Percentiles rank a stretch among this genome's conserved stretches.
phyloP scores from a whole-genome alignment of 2,329 filamentous ascomycete species.

The Grosmannia serpens region DNA sequence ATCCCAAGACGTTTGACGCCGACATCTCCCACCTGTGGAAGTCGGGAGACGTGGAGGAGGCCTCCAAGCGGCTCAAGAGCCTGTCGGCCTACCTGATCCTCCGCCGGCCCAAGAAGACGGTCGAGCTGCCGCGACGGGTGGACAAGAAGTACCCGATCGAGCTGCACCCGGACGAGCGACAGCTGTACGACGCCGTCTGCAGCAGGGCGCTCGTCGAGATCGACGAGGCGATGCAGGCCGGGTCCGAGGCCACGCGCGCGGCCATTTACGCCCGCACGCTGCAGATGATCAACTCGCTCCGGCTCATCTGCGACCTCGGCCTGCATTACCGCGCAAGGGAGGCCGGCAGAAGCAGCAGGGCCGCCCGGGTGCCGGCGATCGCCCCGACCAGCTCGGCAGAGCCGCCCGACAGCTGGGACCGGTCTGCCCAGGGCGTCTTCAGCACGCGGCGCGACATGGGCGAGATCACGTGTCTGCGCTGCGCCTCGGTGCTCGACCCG shows the following conservation, averaged over 20 bases:
- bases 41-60: slow-evolving; percentile 21
- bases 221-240: slow-evolving; percentile 20
- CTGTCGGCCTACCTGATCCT: slow-evolving; percentile 27
- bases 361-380: no score
- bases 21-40: slow-evolving; percentile 29
- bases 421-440: slow-evolving; percentile 20
- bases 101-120: slow-evolving; percentile 24
- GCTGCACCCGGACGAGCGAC: slow-evolving; percentile 23
- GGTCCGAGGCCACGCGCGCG: slow-evolving; percentile 3
- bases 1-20: slow-evolving; percentile 24
- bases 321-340: slow-evolving; percentile 22
- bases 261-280: slow-evolving; percentile 28
- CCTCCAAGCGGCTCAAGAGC: slow-evolving; percentile 26
- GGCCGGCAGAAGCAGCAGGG: background rate
- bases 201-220: slow-evolving; percentile 18
- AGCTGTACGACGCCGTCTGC: slow-evolving; percentile 22
- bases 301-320: slow-evolving; percentile 35
- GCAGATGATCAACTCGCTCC: slow-evolving; percentile 31
- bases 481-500: slow-evolving; percentile 15
- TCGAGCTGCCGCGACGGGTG: slow-evolving; percentile 24
- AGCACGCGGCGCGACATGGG: slow-evolving; percentile 20
- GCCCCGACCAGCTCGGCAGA: no score
- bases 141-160: slow-evolving; percentile 24
- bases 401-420: no score
- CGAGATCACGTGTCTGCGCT: slow-evolving; percentile 17